Evolutionary conservation across 768 basidiomycete genomes (phyloP).

Genomic region (Suillus subalutaceus): DNA sequence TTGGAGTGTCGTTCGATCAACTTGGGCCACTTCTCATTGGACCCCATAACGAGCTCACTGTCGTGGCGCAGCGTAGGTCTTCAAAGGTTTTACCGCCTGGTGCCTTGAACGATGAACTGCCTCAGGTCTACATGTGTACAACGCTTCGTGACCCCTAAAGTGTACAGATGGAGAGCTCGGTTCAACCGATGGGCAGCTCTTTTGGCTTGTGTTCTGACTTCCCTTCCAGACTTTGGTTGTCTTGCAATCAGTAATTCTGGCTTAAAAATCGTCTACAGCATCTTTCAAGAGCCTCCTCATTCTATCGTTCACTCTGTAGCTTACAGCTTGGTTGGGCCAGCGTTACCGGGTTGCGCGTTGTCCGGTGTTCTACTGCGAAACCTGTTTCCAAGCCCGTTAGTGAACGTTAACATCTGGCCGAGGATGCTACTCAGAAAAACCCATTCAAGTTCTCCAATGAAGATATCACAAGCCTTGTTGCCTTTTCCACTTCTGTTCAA

Average conservation of each 20-base stretch:
- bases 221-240: constrained; percentile 24
- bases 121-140: not conserved
- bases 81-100: not conserved
- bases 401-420: constrained; percentile 9
- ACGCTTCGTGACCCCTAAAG: not conserved
- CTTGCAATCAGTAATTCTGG: constrained; percentile 21
- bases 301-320: constrained; percentile 25
- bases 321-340: constrained; percentile 25
- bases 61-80: not conserved
- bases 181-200: constrained; percentile 16
- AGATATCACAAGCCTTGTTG: constrained; percentile 23
- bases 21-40: not conserved
- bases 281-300: constrained; percentile 24
- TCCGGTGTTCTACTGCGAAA: constrained; percentile 19
- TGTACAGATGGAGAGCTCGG: not conserved
- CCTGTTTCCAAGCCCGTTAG: not conserved
- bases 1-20: not conserved
- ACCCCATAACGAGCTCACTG: constrained; percentile 1
- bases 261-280: constrained; percentile 22
- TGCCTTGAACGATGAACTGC: not conserved
- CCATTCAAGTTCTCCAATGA: constrained; percentile 18
- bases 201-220: constrained; percentile 24
- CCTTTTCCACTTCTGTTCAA: constrained; percentile 20
- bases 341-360: constrained; percentile 27
- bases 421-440: constrained; percentile 17